phyloP scores from a whole-genome alignment of 768 basidiomycete genomes.

The Psilocybe cubensis region DNA sequence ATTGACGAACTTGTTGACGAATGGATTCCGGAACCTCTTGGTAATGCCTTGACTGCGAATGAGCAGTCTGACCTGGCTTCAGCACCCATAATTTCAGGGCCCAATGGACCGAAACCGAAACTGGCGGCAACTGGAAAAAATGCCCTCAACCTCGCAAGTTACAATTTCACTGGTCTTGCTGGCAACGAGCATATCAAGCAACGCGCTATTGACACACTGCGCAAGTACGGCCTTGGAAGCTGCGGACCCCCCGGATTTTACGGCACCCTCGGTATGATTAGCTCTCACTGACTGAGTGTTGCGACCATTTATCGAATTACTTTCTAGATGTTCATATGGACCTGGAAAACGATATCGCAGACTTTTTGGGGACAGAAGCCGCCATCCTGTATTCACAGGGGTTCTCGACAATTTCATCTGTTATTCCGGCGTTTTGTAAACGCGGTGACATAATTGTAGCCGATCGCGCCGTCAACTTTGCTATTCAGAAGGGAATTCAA shows the following conservation, averaged over 20 bases:
- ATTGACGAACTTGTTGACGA: slow-evolving; percentile 96
- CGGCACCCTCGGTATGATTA: slow-evolving; percentile 82
- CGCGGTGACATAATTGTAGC: slow-evolving; percentile 98
- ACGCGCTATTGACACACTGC: slow-evolving; percentile 79
- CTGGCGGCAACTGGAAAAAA: slow-evolving; percentile 72
- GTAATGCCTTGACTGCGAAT: slow-evolving; percentile 55
- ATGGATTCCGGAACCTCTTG: slow-evolving; percentile 89
- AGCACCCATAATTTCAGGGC: slow-evolving; percentile 79
- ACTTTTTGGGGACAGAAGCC: slow-evolving; percentile 87
- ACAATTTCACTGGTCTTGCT: slow-evolving; percentile 90
- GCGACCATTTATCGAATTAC: not conserved
- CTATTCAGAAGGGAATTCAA: slow-evolving; percentile 94
- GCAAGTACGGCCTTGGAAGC: slow-evolving; percentile 90
- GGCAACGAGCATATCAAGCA: slow-evolving; percentile 89
- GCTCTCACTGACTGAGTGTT: not conserved
- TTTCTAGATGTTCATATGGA: slow-evolving; percentile 85
- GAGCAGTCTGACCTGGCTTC: slow-evolving; percentile 73
- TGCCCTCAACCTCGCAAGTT: slow-evolving; percentile 83
- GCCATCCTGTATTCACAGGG: slow-evolving; percentile 94
- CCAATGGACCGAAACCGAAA: slow-evolving; percentile 83
- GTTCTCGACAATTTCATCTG: slow-evolving; percentile 89
- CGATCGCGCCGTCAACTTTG: slow-evolving; percentile 94
- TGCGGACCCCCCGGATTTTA: slow-evolving; percentile 99
- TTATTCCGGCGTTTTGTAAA: slow-evolving; percentile 97
- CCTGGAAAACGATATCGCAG: slow-evolving; percentile 86